A percentile compares a stretch with the other conserved stretches of the same genome.
These are phyloP conservation scores for Sarocladiaceae sp. DNA, from an alignment of 2,329 filamentous ascomycete species.

Conservation along the genomic window DNA sequence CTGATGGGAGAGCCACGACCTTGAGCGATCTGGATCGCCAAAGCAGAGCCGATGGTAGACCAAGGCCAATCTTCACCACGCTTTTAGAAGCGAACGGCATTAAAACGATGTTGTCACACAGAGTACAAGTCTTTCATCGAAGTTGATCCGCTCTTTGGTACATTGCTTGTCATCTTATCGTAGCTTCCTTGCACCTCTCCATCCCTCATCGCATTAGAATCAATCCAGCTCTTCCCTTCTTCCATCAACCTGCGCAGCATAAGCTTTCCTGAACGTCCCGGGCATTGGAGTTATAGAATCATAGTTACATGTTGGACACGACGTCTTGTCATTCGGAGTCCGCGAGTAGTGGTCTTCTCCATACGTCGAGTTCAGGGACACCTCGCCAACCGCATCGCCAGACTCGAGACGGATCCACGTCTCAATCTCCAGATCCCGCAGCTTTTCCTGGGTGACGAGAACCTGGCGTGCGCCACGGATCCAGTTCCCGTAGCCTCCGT, in stretches of 20 bases:
- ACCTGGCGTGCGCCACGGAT: constrained; percentile 55
- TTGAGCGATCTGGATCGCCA: too few relatives aligned
- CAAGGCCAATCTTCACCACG: too few relatives aligned
- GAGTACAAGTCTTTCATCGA: too few relatives aligned
- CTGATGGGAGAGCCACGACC: too few relatives aligned
- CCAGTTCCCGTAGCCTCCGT: constrained; percentile 63
- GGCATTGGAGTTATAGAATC: constrained; percentile 11
- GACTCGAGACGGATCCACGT: constrained; percentile 58
- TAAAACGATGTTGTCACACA: too few relatives aligned
- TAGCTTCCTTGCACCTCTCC: too few relatives aligned
- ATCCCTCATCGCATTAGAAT: too few relatives aligned
- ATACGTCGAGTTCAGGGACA: constrained; percentile 54
- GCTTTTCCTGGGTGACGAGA: constrained; percentile 34
- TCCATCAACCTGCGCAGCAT: constrained; percentile 3
- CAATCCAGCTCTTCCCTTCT: not conserved
- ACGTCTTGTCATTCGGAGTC: constrained; percentile 31
- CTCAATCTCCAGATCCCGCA: constrained; percentile 37
- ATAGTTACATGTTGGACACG: constrained; percentile 16
- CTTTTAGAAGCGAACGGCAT: too few relatives aligned
- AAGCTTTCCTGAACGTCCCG: not conserved
- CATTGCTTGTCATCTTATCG: too few relatives aligned
- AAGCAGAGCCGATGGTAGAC: too few relatives aligned
- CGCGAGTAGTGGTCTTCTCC: constrained; percentile 47
- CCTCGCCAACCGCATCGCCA: constrained; percentile 41
- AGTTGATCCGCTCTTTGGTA: too few relatives aligned